Conservation (phyloP, 768 basidiomycete species). For the Dendrothele bispora region DNA sequence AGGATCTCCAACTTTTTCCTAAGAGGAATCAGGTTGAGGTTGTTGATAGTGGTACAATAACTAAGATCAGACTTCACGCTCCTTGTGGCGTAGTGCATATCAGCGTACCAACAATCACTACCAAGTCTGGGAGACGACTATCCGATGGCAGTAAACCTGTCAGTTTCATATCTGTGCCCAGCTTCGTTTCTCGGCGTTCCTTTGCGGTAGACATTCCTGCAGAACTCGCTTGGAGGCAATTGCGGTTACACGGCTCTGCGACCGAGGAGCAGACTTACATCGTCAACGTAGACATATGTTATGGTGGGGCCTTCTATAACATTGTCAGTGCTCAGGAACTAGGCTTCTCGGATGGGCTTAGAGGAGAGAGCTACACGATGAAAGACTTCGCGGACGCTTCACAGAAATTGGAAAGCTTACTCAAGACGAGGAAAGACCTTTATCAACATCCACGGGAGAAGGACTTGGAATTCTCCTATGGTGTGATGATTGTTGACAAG, state of each 20-base stretch:
- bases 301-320: constrained; percentile 41
- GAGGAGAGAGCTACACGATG: constrained; percentile 8
- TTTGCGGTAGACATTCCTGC: constrained; percentile 28
- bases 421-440: constrained; percentile 16
- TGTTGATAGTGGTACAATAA: background rate
- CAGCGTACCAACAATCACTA: constrained; percentile 23
- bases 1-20: constrained; percentile 31
- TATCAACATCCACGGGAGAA: constrained; percentile 28
- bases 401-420: constrained; percentile 22
- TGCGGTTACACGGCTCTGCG: constrained; percentile 11
- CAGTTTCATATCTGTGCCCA: constrained; percentile 34
- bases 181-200: constrained; percentile 28
- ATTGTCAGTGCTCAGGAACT: constrained; percentile 33
- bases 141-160: constrained; percentile 30
- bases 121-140: too few relatives aligned
- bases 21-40: constrained; percentile 16
- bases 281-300: constrained; percentile 33
- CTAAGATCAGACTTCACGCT: constrained; percentile 31
- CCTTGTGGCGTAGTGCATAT: constrained; percentile 38
- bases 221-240: constrained; percentile 20
- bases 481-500: constrained; percentile 35
- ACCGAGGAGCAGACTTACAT: constrained; percentile 4
- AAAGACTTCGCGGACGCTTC: constrained; percentile 29
- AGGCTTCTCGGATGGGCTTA: constrained; percentile 29
- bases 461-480: constrained; percentile 36